Evolutionary conservation across 2,329 filamentous ascomycete genomes (phyloP), one percentile per base, ranked within the genome.

Genomic region (Bipolaris victoriae): DNA sequence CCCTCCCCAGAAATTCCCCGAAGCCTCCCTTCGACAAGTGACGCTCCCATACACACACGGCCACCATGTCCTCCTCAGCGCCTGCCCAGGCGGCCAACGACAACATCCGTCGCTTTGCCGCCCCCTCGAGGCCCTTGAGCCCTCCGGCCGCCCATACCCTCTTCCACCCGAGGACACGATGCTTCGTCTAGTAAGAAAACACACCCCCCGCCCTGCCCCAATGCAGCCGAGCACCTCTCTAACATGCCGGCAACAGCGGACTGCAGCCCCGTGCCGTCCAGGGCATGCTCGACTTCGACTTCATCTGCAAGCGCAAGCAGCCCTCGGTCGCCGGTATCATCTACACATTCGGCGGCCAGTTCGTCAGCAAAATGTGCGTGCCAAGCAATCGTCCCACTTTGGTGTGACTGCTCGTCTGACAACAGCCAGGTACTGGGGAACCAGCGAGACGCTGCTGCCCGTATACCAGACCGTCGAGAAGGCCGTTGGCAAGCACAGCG

Each of bases 121-220:
- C 94, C 74, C 92, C 95, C 70, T 97, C 92, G 83, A 88, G 95
- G 76, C 91, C 92, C 65, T 81, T 96, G 82, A 97, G 90, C 85
- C 95, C 95, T 70, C 88, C 90, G 63, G 89, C 91, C 68, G 85
- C 88, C 75, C 91, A 97, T 81, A 90, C 91, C 62, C 91, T 99
- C 76, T 99, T 98, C 89, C 95, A 95, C 86, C 88, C 93, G 82
- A 99, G 98, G 91, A 98, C 95, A 78, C 87, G 95, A 94, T 98
- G 95, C 86, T 96, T 99, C 79, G 95, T 99, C 81, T 99, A 99
- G 86, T 88, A 81, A 83, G 86, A 80, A 20, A 41, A 49, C 49
- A 45, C 64, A 39, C 26, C 26, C 26, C 15, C 55, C 53, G 39
- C 16, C 51, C 56, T 16, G 16, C 29, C 36, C 58, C 7, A 40